These are phyloP conservation scores for Euphorbia schlechtendalii DNA, from an alignment of 441 rosid genomes.

Conservation along the genomic window DNA sequence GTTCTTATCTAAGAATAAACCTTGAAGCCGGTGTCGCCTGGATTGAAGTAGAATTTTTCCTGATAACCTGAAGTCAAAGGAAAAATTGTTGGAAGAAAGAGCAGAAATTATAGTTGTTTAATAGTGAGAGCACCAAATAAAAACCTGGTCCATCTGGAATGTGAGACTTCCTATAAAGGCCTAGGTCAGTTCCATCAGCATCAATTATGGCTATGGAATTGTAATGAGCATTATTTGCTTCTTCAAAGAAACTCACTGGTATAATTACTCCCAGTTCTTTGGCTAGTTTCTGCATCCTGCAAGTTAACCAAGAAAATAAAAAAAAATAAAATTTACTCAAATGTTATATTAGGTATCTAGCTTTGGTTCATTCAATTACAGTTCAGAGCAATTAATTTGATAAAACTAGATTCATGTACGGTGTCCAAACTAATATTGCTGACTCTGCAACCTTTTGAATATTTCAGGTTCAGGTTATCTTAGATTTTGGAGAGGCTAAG, in stretches of 20 bases:
- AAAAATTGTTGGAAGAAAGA: conserved; percentile 6
- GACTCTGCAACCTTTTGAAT: neutral
- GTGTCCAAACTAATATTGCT: too few relatives aligned
- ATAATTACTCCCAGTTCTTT: conserved; percentile 78
- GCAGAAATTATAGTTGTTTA: conserved; percentile 21
- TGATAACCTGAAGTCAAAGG: conserved; percentile 54
- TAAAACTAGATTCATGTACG: too few relatives aligned
- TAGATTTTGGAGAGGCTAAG: neutral
- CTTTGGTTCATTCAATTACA: neutral
- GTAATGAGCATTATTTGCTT: conserved; percentile 88
- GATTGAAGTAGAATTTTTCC: conserved; percentile 95
- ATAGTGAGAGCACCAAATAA: neutral
- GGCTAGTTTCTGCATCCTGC: conserved; percentile 83
- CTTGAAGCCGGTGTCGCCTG: conserved; percentile 85
- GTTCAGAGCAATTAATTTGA: neutral
- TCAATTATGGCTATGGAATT: conserved; percentile 84
- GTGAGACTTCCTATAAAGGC: conserved; percentile 89
- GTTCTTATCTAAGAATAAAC: conserved; percentile 29
- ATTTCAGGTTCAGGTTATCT: neutral
- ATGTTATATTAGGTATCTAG: neutral
- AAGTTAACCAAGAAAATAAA: neutral
- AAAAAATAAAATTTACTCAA: conserved; percentile 14
- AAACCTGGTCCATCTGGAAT: conserved; percentile 97
- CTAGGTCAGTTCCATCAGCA: conserved; percentile 90
- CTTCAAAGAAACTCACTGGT: conserved; percentile 95